Evolutionary conservation across 2,329 filamentous ascomycete species (phyloP).

Genomic region (Phialemoniopsis sp.): DNA sequence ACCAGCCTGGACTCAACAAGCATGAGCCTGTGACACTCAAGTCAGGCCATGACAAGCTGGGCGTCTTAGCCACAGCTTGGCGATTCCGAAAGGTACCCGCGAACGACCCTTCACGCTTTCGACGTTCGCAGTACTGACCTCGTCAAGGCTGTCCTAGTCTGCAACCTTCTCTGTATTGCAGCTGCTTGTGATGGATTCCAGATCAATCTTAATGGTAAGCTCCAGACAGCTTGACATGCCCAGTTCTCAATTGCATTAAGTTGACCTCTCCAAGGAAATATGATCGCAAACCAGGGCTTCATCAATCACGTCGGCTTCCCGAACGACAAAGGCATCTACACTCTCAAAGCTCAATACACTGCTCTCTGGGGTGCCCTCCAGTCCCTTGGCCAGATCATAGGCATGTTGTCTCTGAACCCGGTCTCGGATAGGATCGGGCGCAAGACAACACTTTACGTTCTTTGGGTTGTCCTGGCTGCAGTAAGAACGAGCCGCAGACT

Average conservation of each 20-base stretch:
- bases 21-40: no score
- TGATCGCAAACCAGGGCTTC: slow-evolving; percentile 1
- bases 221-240: neutral
- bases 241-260: neutral
- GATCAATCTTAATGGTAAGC: neutral
- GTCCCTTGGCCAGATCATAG: slow-evolving; percentile 4
- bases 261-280: no score
- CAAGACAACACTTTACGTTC: slow-evolving; percentile 5
- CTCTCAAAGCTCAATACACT: slow-evolving; percentile 2
- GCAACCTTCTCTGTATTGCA: neutral
- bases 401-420: slow-evolving; percentile 3
- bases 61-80: neutral
- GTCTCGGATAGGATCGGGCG: slow-evolving; percentile 8
- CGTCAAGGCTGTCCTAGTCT: neutral
- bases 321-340: neutral
- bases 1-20: no score
- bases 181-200: neutral
- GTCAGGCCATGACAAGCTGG: neutral
- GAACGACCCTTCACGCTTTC: neutral
- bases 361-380: slow-evolving; percentile 5
- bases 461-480: slow-evolving; percentile 3
- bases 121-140: neutral
- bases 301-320: slow-evolving; percentile 5
- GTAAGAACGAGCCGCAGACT: neutral
- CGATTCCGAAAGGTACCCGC: neutral